phyloP scores from a whole-genome alignment of 1,139 yeast species.

The Trichomonascaceae sp. region DNA sequence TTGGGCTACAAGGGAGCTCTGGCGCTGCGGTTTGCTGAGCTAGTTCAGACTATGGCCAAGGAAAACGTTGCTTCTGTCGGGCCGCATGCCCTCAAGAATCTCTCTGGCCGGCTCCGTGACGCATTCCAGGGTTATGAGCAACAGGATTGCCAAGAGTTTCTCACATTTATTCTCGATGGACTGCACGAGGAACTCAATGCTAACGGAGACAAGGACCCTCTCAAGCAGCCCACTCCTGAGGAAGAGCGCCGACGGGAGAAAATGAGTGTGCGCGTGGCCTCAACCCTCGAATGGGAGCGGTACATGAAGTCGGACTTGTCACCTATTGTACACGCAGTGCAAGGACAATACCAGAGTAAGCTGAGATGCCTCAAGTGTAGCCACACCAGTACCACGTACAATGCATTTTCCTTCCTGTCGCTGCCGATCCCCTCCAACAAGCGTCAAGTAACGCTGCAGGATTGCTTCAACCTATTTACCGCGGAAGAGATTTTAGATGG shows the following conservation, averaged over 20 bases:
- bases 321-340: conserved; percentile 71
- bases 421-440: conserved; percentile 49
- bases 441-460: conserved; percentile 34
- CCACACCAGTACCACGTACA: conserved; percentile 76
- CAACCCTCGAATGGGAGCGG: conserved; percentile 91
- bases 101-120: conserved; percentile 58
- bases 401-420: conserved; percentile 62
- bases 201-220: conserved; percentile 40
- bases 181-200: conserved; percentile 82
- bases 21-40: conserved; percentile 57
- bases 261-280: conserved; percentile 69
- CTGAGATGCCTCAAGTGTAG: conserved; percentile 66
- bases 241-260: conserved; percentile 68
- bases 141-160: conserved; percentile 88
- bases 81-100: conserved; percentile 47
- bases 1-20: conserved; percentile 77
- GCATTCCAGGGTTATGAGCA: conserved; percentile 67
- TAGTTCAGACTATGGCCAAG: conserved; percentile 47
- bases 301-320: conserved; percentile 77
- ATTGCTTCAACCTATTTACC: conserved; percentile 61
- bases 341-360: conserved; percentile 80
- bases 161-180: conserved; percentile 71
- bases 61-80: conserved; percentile 37
- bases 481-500: conserved; percentile 58
- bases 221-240: conserved; percentile 50